Evolutionary conservation across 1,139 yeast species (phyloP), one percentile per base, ranked within the genome.

Genomic region (Eremothecium sinecaudum): DNA sequence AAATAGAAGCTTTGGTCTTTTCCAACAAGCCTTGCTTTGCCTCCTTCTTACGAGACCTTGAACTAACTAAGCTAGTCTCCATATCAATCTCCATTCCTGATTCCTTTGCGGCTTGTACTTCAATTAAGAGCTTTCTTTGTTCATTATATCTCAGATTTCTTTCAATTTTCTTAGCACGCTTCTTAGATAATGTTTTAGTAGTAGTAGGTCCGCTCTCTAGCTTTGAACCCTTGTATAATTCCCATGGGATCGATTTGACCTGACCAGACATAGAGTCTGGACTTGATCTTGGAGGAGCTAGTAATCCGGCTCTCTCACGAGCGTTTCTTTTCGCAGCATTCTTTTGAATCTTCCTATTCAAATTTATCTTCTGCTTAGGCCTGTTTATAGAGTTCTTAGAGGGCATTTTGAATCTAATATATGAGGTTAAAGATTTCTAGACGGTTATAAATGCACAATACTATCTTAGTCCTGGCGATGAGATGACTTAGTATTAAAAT

Each of bases 101-200:
- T 39, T 66, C 73, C 34, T 56, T 59, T 42, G 64, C 58, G 20
- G 69, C 69, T 37, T 64, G 67, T 18, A 70, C 59, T 48, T 72
- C 76, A 32, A 67, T 66, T 35, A 62, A 51, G 42, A 71, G 55
- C 45, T 65, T 64, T 66, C 83, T 72, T 42, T 67, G 69, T 38
- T 69, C 72, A 21, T 73, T 68, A 54, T 83, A 82, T 53, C 75
- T 78, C 53, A 74, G 67, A 55, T 81, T 82, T 67, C 95, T 75
- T 46, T 76, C 83, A 47, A 82, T 69, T 63, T 86, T 86, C 64
- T 78, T 73, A 30, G 83, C 77, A 61, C 82, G 76, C 63, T 86
- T 86, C 49, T 78, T 82, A 22, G 93, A 79, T 38, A 83, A 64
- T 1, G 84, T 71, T 34, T 63, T 66, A 31, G 73, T 77, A 25